A percentile compares a stretch with the other conserved stretches of the same genome.
These are phyloP conservation scores for Begonia loranthoides DNA, from an alignment of 306 rosid genomes.

Conservation along the genomic window DNA sequence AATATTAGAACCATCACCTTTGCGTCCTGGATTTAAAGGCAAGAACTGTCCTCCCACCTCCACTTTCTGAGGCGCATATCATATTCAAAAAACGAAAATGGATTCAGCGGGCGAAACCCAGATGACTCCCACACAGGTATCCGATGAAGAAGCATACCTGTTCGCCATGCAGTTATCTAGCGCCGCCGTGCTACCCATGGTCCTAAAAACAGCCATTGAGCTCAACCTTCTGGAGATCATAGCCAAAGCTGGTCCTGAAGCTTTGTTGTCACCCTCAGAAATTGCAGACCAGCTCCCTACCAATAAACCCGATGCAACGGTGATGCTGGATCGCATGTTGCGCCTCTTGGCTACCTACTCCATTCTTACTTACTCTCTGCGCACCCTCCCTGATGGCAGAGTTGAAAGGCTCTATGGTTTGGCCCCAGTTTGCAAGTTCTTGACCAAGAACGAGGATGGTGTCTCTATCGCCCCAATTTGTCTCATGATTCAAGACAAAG, in stretches of 20 bases:
- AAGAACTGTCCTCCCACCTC: too few species aligned
- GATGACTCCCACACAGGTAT: slow-evolving; percentile 53
- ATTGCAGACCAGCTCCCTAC: slow-evolving; percentile 56
- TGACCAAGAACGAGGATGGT: slow-evolving; percentile 72
- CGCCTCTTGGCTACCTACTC: slow-evolving; percentile 69
- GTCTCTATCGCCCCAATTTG: slow-evolving; percentile 68
- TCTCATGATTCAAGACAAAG: slow-evolving; percentile 87
- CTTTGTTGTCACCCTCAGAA: slow-evolving; percentile 31
- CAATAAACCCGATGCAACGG: slow-evolving; percentile 50
- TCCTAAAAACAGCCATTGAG: slow-evolving; percentile 68
- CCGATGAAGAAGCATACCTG: slow-evolving; percentile 74
- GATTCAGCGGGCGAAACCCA: slow-evolving; percentile 57
- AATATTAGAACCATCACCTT: too few species aligned
- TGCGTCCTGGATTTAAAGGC: too few species aligned
- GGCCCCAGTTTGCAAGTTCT: slow-evolving; percentile 68
- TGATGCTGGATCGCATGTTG: slow-evolving; percentile 60
- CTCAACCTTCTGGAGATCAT: slow-evolving; percentile 71
- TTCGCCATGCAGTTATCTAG: slow-evolving; percentile 86
- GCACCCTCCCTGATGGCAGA: slow-evolving; percentile 32
- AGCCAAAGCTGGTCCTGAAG: slow-evolving; percentile 51
- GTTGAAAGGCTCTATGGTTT: slow-evolving; percentile 62
- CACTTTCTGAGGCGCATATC: too few species aligned
- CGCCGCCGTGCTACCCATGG: slow-evolving; percentile 80
- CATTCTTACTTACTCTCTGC: slow-evolving; percentile 33
- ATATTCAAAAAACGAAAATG: slow-evolving; percentile 16